Conservation (phyloP, 306 rosid genomes). For the Oemleria cerasiformis region DNA sequence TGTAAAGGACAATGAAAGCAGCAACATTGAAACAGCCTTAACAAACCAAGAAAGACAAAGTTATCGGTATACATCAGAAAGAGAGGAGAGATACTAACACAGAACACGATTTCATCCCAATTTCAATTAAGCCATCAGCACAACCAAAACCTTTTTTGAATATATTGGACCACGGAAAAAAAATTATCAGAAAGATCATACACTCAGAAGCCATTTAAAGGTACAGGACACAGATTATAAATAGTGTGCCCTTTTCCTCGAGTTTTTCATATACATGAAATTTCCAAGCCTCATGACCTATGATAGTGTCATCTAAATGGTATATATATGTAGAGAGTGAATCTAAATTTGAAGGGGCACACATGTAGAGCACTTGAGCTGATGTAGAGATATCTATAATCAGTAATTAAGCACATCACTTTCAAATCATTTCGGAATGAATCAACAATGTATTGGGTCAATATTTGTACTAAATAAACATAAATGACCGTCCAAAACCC, state of each 20-base stretch:
- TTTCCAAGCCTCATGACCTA: background rate
- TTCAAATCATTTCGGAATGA: background rate
- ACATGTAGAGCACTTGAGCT: background rate
- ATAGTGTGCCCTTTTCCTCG: background rate
- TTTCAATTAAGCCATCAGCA: background rate
- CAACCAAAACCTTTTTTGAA: background rate
- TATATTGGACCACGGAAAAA: background rate
- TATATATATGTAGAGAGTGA: background rate
- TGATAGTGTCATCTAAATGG: background rate
- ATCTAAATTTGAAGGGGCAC: background rate
- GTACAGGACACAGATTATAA: background rate
- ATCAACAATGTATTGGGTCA: background rate
- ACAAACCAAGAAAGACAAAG: slow-evolving; percentile 2
- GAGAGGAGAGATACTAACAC: slow-evolving; percentile 14
- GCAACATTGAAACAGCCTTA: slow-evolving; percentile 95
- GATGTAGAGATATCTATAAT: background rate
- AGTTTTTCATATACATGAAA: background rate
- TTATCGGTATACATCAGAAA: background rate
- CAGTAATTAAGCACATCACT: background rate
- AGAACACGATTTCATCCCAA: slow-evolving; percentile 16
- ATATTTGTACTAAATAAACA: no score
- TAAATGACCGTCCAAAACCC: background rate
- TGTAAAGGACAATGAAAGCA: slow-evolving; percentile 78
- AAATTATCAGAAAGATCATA: background rate
- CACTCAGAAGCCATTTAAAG: background rate